Evolutionary conservation across 2,329 filamentous ascomycete species (phyloP).

Genomic region (Trichoderma simmonsii): DNA sequence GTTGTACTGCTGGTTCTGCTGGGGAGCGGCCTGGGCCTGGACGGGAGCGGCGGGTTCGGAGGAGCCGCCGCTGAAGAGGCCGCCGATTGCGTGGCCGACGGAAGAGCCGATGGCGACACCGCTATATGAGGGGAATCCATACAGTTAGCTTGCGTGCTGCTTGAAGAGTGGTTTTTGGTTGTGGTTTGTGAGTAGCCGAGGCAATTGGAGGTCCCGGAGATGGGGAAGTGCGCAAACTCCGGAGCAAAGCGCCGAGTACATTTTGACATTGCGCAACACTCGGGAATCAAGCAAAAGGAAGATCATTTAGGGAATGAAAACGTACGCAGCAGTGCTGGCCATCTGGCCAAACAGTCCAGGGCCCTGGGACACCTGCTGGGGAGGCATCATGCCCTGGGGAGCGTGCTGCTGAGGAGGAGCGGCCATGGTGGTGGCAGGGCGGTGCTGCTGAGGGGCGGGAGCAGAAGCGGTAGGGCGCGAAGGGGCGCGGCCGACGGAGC

Average conservation of each 20-base stretch:
- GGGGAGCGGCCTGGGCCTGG: constrained; percentile 39
- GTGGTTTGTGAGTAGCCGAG: background rate
- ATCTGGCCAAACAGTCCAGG: constrained; percentile 93
- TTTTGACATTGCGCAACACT: background rate
- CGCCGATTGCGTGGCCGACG: constrained; percentile 90
- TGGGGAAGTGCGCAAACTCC: background rate
- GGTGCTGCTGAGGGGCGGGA: constrained; percentile 59
- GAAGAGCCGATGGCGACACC: constrained; percentile 96
- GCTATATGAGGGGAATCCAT: constrained; percentile 44
- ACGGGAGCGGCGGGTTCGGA: constrained; percentile 50
- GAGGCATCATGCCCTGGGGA: constrained; percentile 47
- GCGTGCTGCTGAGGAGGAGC: constrained; percentile 48
- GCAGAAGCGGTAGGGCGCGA: constrained; percentile 64
- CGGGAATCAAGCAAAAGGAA: background rate
- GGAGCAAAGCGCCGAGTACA: background rate
- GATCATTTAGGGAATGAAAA: constrained; percentile 26
- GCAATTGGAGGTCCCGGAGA: background rate
- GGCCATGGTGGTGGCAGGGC: constrained; percentile 68
- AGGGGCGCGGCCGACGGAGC: constrained; percentile 63
- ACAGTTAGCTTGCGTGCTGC: background rate
- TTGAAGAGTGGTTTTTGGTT: background rate
- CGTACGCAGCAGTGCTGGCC: constrained; percentile 96
- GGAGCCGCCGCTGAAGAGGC: constrained; percentile 74
- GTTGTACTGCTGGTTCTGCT: constrained; percentile 54
- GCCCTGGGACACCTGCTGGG: constrained; percentile 57